Base-by-base conservation (phyloP, 495 filamentous ascomycete genomes). In the Podospora conica region DNA sequence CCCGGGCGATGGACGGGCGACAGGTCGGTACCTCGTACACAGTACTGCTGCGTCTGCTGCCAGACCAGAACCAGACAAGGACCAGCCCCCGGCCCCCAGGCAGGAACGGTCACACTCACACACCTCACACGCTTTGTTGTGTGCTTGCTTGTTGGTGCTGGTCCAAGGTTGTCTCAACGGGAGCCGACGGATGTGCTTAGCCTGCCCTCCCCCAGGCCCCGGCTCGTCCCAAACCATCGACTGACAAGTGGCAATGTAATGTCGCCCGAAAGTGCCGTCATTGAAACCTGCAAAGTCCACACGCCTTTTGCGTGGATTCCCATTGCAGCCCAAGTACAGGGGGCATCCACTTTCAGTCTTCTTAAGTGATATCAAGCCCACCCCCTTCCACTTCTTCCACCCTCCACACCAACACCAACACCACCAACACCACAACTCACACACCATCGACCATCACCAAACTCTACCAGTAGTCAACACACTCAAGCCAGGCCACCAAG, bases 231-330 rank as follows among this genome's bases (percentile, higher is more conserved):
- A 73, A 72, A 71, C 70, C 72, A 74, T 71, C 66, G 73, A 74
- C 67, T 77, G 75, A 73, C 75, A 77, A 76, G 75, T 77, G 75
- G 75, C 75, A 77, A 76, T 71, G 72, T 68, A 77, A 74, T 69
- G 72, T 68, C 63, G 69, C 66, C 72, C 71, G 68, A 71, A 68
- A 70, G 70, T 75, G 67, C 74, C 72, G 69, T 71, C 72, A 74
- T 70, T 72, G 70, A 71, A 57, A 67, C 67, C 61, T 69, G 68
- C 59, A 75, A 63, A 61, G 55, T 54, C 63, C 58, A 65, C 63
- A 60, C 53, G 69, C 69, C 66, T 63, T 67, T 65, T 67, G 66
- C 71, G 63, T 67, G 72, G 68, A 67, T 72, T 74, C 65, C 68
- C 55, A 75, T 75, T 76, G 74, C 73, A 72, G 73, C 74, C 74